phyloP scores from a whole-genome alignment of 495 filamentous ascomycete species.

The Penicillium subrubescens region DNA sequence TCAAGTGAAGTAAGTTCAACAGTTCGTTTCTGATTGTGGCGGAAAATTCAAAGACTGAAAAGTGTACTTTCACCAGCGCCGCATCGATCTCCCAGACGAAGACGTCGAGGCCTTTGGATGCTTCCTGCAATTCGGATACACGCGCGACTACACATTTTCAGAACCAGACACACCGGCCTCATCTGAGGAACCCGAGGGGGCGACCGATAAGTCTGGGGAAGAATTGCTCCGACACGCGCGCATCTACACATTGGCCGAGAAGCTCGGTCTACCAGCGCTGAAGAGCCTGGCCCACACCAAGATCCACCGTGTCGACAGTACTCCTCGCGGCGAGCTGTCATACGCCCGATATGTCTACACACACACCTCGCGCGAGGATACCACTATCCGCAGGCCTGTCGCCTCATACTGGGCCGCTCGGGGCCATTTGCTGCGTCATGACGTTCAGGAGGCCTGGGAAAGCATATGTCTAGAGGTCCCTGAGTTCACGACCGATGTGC shows the following conservation, averaged over 20 bases:
- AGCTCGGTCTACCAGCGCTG: slow-evolving; percentile 69
- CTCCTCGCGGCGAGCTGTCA: slow-evolving; percentile 81
- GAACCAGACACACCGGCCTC: slow-evolving; percentile 53
- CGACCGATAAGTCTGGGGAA: slow-evolving; percentile 68
- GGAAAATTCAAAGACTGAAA: neutral
- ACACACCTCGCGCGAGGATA: slow-evolving; percentile 68
- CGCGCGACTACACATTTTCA: slow-evolving; percentile 81
- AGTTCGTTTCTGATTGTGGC: no score
- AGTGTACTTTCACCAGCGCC: slow-evolving; percentile 40
- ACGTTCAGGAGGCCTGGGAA: slow-evolving; percentile 81
- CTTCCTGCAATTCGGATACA: slow-evolving; percentile 93
- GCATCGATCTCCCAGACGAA: slow-evolving; percentile 68
- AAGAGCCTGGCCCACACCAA: slow-evolving; percentile 80
- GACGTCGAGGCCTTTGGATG: slow-evolving; percentile 81
- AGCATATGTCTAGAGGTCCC: slow-evolving; percentile 84
- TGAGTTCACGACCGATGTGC: slow-evolving; percentile 89
- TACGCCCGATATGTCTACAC: slow-evolving; percentile 91
- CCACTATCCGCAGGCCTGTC: slow-evolving; percentile 75
- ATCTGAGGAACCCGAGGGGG: slow-evolving; percentile 59
- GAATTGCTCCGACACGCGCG: slow-evolving; percentile 83
- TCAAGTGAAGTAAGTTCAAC: slow-evolving; percentile 28
- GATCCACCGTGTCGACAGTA: slow-evolving; percentile 85
- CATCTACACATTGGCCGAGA: slow-evolving; percentile 86
- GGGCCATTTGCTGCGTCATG: slow-evolving; percentile 76
- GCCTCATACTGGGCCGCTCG: slow-evolving; percentile 89